Base-by-base conservation (phyloP, 176 grass and related monocot species). In the Poa pratensis region DNA sequence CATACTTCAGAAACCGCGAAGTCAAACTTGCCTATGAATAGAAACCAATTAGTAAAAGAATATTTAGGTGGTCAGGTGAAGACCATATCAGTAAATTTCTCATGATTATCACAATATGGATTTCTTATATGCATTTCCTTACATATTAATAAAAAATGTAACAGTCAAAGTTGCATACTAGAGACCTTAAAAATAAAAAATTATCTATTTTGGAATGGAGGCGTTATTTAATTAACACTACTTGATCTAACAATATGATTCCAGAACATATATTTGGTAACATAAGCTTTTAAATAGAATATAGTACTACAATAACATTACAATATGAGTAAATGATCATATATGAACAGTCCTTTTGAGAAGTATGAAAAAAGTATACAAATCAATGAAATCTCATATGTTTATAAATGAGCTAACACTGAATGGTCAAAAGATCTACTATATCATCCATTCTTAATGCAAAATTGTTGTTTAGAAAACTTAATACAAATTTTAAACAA, bases 121-220 rank as follows among this genome's bases (percentile, higher is more conserved):
- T 19, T 67, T 67, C 30, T 35, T 67, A 19, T 37, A 19, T 63
- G 60, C 60, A 63, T 30, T 28, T 63, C 5, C 60, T 63, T 30
- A 63, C 12, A 63, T 16, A 63, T 6, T 63, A 0, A 63, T 63
- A 63, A 24, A 30, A 63, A 63, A 62, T 27, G 5, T 15, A 63
- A 63, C 5, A 13, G 24, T 63, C 26, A 62, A 62, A 62, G 9
- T 27, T 27, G 59, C 3, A 3, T 63, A 63, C 5, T 24, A 22
- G 22, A 6, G 13, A 63, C 60, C 4, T 27, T 63, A 63, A 30
- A 28, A 63, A 15, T 15, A 68, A 79, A 84, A 94, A 23, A 61
- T 63, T 24, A 30, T 63, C 24, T 63, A 28, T 63, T 16, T 63
- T 63, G 24, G 24, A 28, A 63, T 15, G 60, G 14, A 15, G 12